Evolutionary conservation across 768 basidiomycete species (phyloP).

Genomic region (Boletus tylopilopsis): DNA sequence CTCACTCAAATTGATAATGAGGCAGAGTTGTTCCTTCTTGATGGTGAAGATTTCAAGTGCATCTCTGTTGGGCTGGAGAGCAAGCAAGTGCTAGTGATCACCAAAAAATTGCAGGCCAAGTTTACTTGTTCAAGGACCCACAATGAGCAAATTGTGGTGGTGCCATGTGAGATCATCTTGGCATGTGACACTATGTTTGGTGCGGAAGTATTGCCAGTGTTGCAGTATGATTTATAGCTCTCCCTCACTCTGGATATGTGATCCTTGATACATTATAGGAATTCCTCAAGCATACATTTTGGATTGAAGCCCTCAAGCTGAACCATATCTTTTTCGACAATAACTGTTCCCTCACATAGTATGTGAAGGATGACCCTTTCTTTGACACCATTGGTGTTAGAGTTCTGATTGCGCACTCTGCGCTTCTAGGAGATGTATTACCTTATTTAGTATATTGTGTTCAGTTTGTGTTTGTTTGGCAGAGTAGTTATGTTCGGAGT

Average conservation of each 20-base stretch:
- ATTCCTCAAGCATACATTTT: conserved; percentile 4
- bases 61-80: no score
- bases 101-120: not conserved
- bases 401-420: no score
- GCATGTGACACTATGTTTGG: not conserved
- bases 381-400: conserved; percentile 22
- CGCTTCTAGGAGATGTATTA: no score
- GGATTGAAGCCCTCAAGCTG: not conserved
- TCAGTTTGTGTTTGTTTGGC: no score
- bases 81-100: no score
- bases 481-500: no score
- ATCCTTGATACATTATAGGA: not conserved
- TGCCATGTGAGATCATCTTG: conserved; percentile 1
- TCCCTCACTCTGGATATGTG: no score
- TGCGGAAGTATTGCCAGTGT: not conserved
- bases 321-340: conserved; percentile 8
- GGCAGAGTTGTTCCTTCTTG: no score
- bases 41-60: no score
- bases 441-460: no score
- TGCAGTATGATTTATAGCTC: not conserved
- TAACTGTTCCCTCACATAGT: conserved; percentile 3
- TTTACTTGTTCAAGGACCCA: not conserved
- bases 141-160: not conserved
- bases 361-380: not conserved
- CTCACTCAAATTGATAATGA: no score